phyloP scores from a whole-genome alignment of 352 stramenopile genomes.

The Nothophytophthora sp. region DNA sequence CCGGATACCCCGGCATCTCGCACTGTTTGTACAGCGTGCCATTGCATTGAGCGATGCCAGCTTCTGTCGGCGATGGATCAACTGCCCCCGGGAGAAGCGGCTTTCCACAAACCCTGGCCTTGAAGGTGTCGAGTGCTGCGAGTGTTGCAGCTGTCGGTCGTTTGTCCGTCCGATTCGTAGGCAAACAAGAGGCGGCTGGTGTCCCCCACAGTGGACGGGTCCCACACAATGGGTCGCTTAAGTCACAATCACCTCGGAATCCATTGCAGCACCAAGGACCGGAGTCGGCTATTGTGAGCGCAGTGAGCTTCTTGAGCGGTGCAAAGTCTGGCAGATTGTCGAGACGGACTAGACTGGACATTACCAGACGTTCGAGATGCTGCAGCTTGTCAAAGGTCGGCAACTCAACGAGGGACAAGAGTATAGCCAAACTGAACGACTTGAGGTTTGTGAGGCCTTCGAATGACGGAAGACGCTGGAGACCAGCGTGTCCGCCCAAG shows the following conservation, averaged over 20 bases:
- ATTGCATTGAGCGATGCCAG: slow-evolving; percentile 13
- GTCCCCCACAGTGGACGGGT: background rate
- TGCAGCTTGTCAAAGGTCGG: slow-evolving; percentile 6
- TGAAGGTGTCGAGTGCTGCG: slow-evolving; percentile 1
- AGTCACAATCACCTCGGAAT: slow-evolving; percentile 18
- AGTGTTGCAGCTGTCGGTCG: background rate
- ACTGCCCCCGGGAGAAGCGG: background rate
- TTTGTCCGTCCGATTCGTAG: background rate
- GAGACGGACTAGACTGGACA: slow-evolving; percentile 1
- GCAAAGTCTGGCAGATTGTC: slow-evolving; percentile 13
- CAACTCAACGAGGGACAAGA: slow-evolving; percentile 4
- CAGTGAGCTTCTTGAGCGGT: slow-evolving; percentile 6
- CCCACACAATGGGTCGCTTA: slow-evolving; percentile 5
- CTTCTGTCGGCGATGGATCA: background rate
- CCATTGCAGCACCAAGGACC: slow-evolving; percentile 28
- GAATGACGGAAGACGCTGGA: slow-evolving; percentile 16
- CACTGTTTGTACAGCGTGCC: slow-evolving; percentile 22
- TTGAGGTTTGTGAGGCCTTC: slow-evolving; percentile 20
- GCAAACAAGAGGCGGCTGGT: slow-evolving; percentile 1
- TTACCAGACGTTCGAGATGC: slow-evolving; percentile 20
- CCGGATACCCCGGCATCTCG: background rate
- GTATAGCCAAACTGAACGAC: slow-evolving; percentile 13
- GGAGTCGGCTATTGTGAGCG: slow-evolving; percentile 3
- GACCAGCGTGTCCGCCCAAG: slow-evolving; percentile 6
- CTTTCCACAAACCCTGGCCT: background rate